A percentile compares a stretch with the other conserved stretches of the same genome.
Evolutionary conservation across 2,329 filamentous ascomycete species (phyloP).

Genomic region (Aureobasidium sp.): DNA sequence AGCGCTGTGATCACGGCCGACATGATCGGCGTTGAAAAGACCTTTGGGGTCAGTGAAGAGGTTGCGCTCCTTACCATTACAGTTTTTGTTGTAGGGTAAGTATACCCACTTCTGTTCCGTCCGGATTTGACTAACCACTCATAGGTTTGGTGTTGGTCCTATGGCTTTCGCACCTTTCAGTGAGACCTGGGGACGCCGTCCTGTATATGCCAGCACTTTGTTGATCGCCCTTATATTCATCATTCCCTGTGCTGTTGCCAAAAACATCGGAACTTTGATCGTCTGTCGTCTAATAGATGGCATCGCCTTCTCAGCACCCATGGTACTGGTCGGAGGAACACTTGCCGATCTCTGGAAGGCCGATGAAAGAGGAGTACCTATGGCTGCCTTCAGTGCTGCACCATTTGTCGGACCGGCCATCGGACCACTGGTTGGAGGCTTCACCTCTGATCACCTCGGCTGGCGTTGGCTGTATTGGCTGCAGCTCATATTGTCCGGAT

Average conservation of each 20-base stretch:
- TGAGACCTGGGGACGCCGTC: conserved; percentile 64
- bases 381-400: conserved; percentile 78
- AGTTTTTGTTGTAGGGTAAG: conserved; percentile 58
- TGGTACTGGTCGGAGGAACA: conserved; percentile 79
- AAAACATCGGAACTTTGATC: conserved; percentile 69
- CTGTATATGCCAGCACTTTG: conserved; percentile 64
- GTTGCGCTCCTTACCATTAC: conserved; percentile 66
- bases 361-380: conserved; percentile 77
- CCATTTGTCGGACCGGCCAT: conserved; percentile 75
- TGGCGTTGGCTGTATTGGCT: conserved; percentile 88
- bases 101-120: conserved; percentile 43
- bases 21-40: conserved; percentile 53
- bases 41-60: conserved; percentile 64
- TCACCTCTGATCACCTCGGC: conserved; percentile 58
- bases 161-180: conserved; percentile 74
- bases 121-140: background rate
- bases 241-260: conserved; percentile 69
- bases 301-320: conserved; percentile 76
- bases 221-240: conserved; percentile 68
- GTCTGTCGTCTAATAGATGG: conserved; percentile 72
- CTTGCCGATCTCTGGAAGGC: conserved; percentile 77
- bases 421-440: conserved; percentile 61
- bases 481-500: conserved; percentile 65
- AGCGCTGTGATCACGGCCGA: conserved; percentile 75
- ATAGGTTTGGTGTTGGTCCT: conserved; percentile 68